Conservation (phyloP, 352 stramenopile genomes). For the Phytophthora litchii region DNA sequence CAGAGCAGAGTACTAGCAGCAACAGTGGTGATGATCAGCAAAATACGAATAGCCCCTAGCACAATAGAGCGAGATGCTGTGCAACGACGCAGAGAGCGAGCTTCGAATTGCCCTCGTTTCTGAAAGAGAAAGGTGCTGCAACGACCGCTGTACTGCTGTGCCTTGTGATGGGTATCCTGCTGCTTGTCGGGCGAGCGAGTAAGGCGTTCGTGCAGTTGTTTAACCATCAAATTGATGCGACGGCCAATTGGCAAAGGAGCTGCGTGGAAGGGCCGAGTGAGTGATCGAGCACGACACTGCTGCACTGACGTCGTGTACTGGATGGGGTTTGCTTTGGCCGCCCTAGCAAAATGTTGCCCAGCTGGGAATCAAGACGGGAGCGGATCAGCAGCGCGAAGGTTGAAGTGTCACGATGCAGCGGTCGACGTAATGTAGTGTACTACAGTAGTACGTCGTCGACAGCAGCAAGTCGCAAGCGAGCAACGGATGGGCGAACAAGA, state of each 20-base stretch:
- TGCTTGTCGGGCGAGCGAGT: not conserved
- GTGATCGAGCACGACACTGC: slow-evolving; percentile 8
- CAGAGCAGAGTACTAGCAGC: no score
- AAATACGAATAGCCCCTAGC: slow-evolving; percentile 1
- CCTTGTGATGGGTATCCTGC: slow-evolving; percentile 1
- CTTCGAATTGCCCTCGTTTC: not conserved
- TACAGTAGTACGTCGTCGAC: slow-evolving; percentile 2
- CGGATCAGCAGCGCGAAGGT: slow-evolving; percentile 3
- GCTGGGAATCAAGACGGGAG: slow-evolving; percentile 22
- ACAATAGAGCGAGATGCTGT: slow-evolving; percentile 9
- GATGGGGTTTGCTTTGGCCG: not conserved
- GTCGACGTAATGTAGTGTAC: slow-evolving; percentile 15
- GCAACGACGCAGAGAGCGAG: not conserved
- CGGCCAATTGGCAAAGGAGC: not conserved
- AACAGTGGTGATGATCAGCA: slow-evolving; percentile 14
- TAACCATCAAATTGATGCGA: no score
- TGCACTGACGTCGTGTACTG: slow-evolving; percentile 4
- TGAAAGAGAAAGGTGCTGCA: slow-evolving; percentile 12
- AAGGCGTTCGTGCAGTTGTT: not conserved
- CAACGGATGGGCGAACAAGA: slow-evolving; percentile 1
- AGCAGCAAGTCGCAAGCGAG: not conserved
- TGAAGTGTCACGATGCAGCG: slow-evolving; percentile 23
- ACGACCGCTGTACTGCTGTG: not conserved
- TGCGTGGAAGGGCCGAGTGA: slow-evolving; percentile 2
- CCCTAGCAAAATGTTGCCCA: slow-evolving; percentile 7